phyloP scores from a whole-genome alignment of 495 filamentous ascomycete genomes.

The Hypoxylon subgilvum region DNA sequence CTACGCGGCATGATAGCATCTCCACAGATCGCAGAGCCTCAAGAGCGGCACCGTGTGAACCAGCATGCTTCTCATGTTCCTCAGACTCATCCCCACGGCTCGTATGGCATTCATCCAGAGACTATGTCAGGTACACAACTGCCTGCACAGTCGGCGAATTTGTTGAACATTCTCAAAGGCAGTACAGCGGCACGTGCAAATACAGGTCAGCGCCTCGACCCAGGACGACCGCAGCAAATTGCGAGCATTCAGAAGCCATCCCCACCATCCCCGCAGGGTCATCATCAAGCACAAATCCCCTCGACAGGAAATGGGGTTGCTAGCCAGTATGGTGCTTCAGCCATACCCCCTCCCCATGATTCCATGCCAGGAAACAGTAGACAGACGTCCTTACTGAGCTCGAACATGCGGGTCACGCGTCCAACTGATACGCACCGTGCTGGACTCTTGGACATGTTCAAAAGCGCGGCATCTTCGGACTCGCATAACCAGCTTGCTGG shows the following conservation, averaged over 20 bases:
- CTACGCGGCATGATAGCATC: slow-evolving; percentile 29
- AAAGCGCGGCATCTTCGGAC: slow-evolving; percentile 38
- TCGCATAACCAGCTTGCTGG: slow-evolving; percentile 31
- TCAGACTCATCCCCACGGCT: neutral
- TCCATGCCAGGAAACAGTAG: slow-evolving; percentile 6
- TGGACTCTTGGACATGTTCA: slow-evolving; percentile 57
- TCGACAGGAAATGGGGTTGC: slow-evolving; percentile 25
- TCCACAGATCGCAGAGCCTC: slow-evolving; percentile 27
- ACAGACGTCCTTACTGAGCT: slow-evolving; percentile 11
- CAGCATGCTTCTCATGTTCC: slow-evolving; percentile 15
- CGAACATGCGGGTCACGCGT: slow-evolving; percentile 25
- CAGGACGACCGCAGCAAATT: slow-evolving; percentile 6
- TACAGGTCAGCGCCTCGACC: slow-evolving; percentile 6
- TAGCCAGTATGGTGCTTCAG: slow-evolving; percentile 27
- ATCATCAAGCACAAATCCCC: slow-evolving; percentile 14
- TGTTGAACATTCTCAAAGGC: slow-evolving; percentile 69
- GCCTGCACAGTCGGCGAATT: slow-evolving; percentile 65
- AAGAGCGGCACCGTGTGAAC: too few species aligned
- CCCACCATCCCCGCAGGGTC: slow-evolving; percentile 6
- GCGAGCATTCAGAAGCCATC: too few species aligned
- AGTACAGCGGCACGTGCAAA: slow-evolving; percentile 20
- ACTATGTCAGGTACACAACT: slow-evolving; percentile 65
- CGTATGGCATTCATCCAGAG: slow-evolving; percentile 48
- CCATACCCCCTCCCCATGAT: slow-evolving; percentile 10
- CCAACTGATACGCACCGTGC: slow-evolving; percentile 54